Evolutionary conservation across 2,329 filamentous ascomycete genomes (phyloP).

Genomic region (Pyricularia sp.): DNA sequence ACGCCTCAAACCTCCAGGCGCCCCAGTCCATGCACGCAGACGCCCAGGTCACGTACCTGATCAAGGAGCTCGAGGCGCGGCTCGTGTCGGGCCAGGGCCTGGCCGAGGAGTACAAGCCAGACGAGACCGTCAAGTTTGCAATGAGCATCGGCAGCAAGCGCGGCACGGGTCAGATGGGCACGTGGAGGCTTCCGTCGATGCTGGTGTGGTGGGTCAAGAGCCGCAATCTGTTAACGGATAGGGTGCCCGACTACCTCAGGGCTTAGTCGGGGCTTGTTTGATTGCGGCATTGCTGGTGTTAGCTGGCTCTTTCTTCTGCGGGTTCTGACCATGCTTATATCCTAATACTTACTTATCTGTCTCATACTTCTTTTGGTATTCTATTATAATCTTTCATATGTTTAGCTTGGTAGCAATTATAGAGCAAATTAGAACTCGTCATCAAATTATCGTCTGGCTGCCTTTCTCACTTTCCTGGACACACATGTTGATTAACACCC

Average conservation of each 20-base stretch:
- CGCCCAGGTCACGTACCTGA: conserved; percentile 14
- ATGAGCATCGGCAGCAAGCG: conserved; percentile 15
- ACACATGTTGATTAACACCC: no score
- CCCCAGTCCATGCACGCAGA: conserved; percentile 13
- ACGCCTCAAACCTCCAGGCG: conserved; percentile 18
- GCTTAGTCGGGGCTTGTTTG: neutral
- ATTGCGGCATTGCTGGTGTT: neutral
- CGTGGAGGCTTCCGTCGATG: conserved; percentile 12
- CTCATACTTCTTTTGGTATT: neutral
- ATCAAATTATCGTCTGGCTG: neutral
- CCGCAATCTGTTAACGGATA: conserved; percentile 12
- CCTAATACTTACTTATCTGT: neutral
- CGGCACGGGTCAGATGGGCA: conserved; percentile 18
- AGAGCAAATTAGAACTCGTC: neutral
- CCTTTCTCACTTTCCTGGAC: neutral
- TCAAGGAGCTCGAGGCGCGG: conserved; percentile 13
- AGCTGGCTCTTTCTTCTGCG: neutral
- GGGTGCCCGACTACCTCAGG: neutral
- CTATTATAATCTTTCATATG: neutral
- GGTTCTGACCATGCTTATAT: neutral
- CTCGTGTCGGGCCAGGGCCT: conserved; percentile 5
- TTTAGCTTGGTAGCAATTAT: neutral
- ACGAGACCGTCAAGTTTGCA: conserved; percentile 10
- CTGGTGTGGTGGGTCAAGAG: conserved; percentile 16
- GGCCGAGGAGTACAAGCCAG: conserved; percentile 11